These are phyloP conservation scores for Blastobotrys illinoisensis DNA, from an alignment of 1,139 yeast species.

Conservation along the genomic window DNA sequence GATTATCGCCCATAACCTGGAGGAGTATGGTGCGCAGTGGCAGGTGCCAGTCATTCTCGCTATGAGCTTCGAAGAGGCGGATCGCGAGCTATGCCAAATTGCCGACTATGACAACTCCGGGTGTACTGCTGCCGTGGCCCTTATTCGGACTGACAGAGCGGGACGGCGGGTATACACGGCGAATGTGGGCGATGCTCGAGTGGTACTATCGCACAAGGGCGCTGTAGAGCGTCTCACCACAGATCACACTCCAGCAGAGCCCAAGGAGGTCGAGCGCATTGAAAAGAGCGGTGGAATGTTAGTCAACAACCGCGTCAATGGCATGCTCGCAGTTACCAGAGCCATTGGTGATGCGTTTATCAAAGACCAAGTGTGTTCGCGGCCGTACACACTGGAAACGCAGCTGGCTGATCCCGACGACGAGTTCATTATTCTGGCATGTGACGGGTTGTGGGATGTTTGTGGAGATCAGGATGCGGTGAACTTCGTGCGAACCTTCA, in stretches of 20 bases:
- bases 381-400: slow-evolving; percentile 61
- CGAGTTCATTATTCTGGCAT: slow-evolving; percentile 73
- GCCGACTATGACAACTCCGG: slow-evolving; percentile 65
- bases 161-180: slow-evolving; percentile 55
- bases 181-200: slow-evolving; percentile 81
- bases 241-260: slow-evolving; percentile 76
- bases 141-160: slow-evolving; percentile 7
- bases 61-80: slow-evolving; percentile 62
- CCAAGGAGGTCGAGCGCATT: slow-evolving; percentile 58
- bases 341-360: slow-evolving; percentile 81
- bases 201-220: slow-evolving; percentile 59
- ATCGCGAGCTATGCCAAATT: slow-evolving; percentile 51
- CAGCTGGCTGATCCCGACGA: slow-evolving; percentile 41
- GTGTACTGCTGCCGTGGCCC: slow-evolving; percentile 91
- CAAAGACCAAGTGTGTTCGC: slow-evolving; percentile 70
- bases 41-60: slow-evolving; percentile 32
- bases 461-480: slow-evolving; percentile 73
- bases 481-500: slow-evolving; percentile 47
- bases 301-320: slow-evolving; percentile 74
- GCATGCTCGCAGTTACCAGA: slow-evolving; percentile 78
- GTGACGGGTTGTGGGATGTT: slow-evolving; percentile 95
- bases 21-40: slow-evolving; percentile 26
- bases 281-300: slow-evolving; percentile 63
- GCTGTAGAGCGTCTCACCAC: slow-evolving; percentile 62
- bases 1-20: slow-evolving; percentile 50